These are phyloP conservation scores for Gracilariopsis chorda DNA, from an alignment of 23 red algal genomes.

Conservation along the genomic window DNA sequence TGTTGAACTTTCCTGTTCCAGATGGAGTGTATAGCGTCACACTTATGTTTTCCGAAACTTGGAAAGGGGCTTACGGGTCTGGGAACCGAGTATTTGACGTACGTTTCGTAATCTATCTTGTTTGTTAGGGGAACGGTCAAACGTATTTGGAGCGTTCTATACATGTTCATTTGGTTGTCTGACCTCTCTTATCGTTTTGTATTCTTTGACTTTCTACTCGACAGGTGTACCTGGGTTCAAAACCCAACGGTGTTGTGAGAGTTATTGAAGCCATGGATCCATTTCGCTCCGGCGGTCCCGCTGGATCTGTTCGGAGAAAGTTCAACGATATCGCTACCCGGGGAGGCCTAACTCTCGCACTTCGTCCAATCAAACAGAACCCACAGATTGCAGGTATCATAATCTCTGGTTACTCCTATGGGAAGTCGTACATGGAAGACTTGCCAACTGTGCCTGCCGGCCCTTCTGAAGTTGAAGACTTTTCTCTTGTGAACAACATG, in stretches of 20 bases:
- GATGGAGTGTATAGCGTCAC: constrained; percentile 70
- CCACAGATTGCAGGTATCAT: constrained; percentile 74
- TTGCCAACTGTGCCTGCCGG: constrained; percentile 35
- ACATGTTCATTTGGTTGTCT: too few relatives aligned
- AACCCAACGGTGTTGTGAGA: constrained; percentile 47
- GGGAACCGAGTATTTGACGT: constrained; percentile 76
- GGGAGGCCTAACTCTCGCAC: constrained; percentile 50
- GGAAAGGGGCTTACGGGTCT: constrained; percentile 58
- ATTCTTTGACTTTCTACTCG: neutral
- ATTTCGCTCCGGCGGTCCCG: constrained; percentile 51
- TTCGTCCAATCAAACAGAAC: constrained; percentile 74
- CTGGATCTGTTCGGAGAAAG: constrained; percentile 46
- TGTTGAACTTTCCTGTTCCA: constrained; percentile 60
- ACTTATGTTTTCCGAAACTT: constrained; percentile 73
- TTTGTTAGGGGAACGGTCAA: neutral
- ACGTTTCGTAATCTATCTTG: constrained; percentile 6
- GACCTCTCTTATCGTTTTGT: neutral
- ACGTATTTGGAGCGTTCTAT: too few relatives aligned
- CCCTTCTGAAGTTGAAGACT: constrained; percentile 9
- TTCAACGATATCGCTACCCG: constrained; percentile 51
- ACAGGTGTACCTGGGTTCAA: constrained; percentile 73
- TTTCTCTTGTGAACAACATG: constrained; percentile 21
- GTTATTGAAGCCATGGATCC: constrained; percentile 45
- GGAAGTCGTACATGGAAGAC: constrained; percentile 27
- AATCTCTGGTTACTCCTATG: constrained; percentile 55